Base-by-base conservation (phyloP, 345 rosid genomes). In the Citrus trifoliata region DNA sequence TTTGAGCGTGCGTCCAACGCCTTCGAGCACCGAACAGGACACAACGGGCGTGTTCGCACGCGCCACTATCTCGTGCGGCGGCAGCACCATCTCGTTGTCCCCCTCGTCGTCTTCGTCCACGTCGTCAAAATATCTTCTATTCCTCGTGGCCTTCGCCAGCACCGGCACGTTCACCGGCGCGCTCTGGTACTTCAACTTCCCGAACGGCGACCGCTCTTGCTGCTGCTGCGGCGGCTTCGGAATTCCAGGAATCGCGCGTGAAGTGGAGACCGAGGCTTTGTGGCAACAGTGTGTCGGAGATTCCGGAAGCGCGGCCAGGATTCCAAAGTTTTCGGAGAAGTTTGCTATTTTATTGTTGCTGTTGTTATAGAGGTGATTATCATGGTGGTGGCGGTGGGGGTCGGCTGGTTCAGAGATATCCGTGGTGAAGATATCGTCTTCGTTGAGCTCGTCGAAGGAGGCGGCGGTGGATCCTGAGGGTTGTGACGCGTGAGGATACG, bases 31-130 rank as follows among this genome's bases (percentile, higher is more conserved):
- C 2, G 97, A 91, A 85, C 89, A 87, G 3, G 95, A 83, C 56
- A 93, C 28, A 32, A 79, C 51, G 18, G 91, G 88, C 28, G 95
- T 84, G 76, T 89, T 86, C 18, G 94, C 83, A 87, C 91, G 83
- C 25, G 93, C 95, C 82, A 94, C 94, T 46, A 92, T 89, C 90
- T 91, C 94, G 63, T 94, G 98, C n/a, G 98, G 98, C 35, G 97
- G 94, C 78, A 94, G 85, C 92, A 88, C 88, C 81, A 76, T 87
- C 30, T 83, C 92, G 32, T 83, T 88, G 3, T 85, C 93, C 10
- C 83, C 91, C 4, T 79, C 89, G 21, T 86, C 89, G 66, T 80
- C 83, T 3, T 76, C 82, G 42, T 80, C 90, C 27, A 83, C 86
- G 13, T 88, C 84, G 33, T 86, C 92, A 30, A 88, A 89, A 10